Evolutionary conservation across 1,284 basidiomycete genomes (phyloP).

Genomic region (Somion occarium): DNA sequence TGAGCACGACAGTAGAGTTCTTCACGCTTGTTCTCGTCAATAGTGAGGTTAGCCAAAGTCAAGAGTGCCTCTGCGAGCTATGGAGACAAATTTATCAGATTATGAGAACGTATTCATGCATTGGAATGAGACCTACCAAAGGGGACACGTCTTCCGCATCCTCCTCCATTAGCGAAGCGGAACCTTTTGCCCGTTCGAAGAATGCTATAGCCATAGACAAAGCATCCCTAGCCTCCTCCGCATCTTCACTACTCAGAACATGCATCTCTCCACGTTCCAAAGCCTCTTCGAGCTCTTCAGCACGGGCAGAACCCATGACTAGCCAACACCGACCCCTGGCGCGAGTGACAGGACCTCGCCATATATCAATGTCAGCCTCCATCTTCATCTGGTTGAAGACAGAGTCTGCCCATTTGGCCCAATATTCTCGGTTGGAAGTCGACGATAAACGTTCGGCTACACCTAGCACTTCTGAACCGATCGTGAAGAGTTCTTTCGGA

Average conservation of each 20-base stretch:
- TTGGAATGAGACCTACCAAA: slow-evolving; percentile 19
- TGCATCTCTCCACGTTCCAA: slow-evolving; percentile 38
- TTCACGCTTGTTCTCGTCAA: slow-evolving; percentile 43
- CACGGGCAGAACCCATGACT: slow-evolving; percentile 45
- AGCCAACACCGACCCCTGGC: slow-evolving; percentile 53
- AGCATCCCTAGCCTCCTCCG: slow-evolving; percentile 46
- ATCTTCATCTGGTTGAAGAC: slow-evolving; percentile 59
- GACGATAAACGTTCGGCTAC: slow-evolving; percentile 47
- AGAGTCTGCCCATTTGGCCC: slow-evolving; percentile 57
- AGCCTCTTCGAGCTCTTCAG: slow-evolving; percentile 45
- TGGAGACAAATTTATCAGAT: not conserved
- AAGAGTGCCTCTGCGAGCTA: slow-evolving; percentile 50
- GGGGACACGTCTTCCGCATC: slow-evolving; percentile 33
- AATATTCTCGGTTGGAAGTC: slow-evolving; percentile 39
- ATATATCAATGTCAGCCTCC: slow-evolving; percentile 44
- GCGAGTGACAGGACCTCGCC: slow-evolving; percentile 40
- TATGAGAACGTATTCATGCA: too few relatives aligned
- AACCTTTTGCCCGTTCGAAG: slow-evolving; percentile 45
- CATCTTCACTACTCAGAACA: slow-evolving; percentile 39
- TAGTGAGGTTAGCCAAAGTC: slow-evolving; percentile 51
- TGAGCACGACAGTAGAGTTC: slow-evolving; percentile 44
- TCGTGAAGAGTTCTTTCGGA: slow-evolving; percentile 53
- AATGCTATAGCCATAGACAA: slow-evolving; percentile 42
- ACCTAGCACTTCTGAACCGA: slow-evolving; percentile 55
- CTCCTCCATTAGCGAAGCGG: slow-evolving; percentile 18